These are phyloP conservation scores for Aspergillus brunneoviolaceus DNA, from an alignment of 2,329 filamentous ascomycete genomes.

Conservation along the genomic window DNA sequence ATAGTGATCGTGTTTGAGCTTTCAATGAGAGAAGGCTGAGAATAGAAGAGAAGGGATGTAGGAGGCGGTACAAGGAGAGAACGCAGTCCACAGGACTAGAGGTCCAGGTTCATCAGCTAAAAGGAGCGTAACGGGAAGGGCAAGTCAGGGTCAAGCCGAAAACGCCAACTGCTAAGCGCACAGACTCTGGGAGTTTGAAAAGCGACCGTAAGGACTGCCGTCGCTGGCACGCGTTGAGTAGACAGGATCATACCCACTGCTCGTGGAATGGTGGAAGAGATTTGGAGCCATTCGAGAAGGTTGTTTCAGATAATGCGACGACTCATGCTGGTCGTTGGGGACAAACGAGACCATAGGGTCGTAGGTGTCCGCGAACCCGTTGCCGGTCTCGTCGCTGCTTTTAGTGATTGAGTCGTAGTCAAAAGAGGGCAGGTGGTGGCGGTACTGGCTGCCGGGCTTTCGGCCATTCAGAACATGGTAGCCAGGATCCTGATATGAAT, in stretches of 20 bases:
- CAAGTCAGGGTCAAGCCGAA: conserved; percentile 26
- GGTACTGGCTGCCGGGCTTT: conserved; percentile 26
- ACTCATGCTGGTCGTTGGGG: conserved; percentile 27
- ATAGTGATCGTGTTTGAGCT: background rate
- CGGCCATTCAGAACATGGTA: conserved; percentile 26
- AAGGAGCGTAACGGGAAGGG: conserved; percentile 20
- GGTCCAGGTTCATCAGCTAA: background rate
- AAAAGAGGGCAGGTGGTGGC: conserved; percentile 27
- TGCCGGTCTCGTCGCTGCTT: conserved; percentile 24
- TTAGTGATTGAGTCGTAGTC: conserved; percentile 28
- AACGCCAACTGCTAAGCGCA: conserved; percentile 32
- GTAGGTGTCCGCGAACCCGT: conserved; percentile 29
- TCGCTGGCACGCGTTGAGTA: conserved; percentile 29
- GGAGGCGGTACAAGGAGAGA: background rate
- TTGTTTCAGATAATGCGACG: conserved; percentile 29
- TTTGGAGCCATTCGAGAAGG: conserved; percentile 23
- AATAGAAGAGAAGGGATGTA: background rate
- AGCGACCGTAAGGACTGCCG: conserved; percentile 30
- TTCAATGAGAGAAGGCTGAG: background rate
- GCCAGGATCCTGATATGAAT: conserved; percentile 35
- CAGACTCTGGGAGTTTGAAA: conserved; percentile 35
- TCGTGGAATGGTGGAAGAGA: conserved; percentile 25
- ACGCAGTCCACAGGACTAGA: background rate
- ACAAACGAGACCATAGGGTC: conserved; percentile 34
- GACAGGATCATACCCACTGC: conserved; percentile 32